phyloP scores from a whole-genome alignment of 2,329 filamentous ascomycete genomes.

The Xylaria sp. region DNA sequence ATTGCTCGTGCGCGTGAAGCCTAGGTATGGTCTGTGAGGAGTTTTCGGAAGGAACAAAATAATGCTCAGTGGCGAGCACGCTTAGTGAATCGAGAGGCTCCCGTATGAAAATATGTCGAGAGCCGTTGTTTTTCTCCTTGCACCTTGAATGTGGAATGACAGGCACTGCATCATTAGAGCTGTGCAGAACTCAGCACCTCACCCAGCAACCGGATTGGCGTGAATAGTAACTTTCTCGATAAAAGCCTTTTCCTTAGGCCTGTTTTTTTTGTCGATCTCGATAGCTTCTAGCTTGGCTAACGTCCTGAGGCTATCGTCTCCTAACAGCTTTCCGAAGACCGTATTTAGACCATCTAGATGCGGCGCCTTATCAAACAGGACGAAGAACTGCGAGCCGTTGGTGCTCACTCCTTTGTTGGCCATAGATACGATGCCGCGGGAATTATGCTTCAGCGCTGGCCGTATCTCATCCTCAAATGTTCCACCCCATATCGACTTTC shows the following conservation, averaged over 20 bases:
- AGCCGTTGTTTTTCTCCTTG: not conserved
- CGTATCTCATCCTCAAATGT: slow-evolving; percentile 85
- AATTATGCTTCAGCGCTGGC: slow-evolving; percentile 73
- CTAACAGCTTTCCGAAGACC: slow-evolving; percentile 80
- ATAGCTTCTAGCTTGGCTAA: slow-evolving; percentile 77
- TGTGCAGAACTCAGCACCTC: slow-evolving; percentile 41
- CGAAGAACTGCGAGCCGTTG: slow-evolving; percentile 84
- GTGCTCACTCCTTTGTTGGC: slow-evolving; percentile 79
- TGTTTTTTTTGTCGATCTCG: slow-evolving; percentile 80
- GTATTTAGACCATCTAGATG: slow-evolving; percentile 88
- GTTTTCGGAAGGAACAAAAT: not conserved
- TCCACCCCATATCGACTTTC: slow-evolving; percentile 77
- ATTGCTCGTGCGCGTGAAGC: not conserved
- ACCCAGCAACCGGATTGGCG: slow-evolving; percentile 79
- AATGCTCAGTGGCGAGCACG: no score
- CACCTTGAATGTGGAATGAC: not conserved
- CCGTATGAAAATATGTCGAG: not conserved
- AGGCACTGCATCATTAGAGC: not conserved
- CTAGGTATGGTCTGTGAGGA: not conserved
- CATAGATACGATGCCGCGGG: slow-evolving; percentile 78
- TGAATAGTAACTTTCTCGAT: slow-evolving; percentile 79
- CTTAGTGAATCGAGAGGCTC: not conserved
- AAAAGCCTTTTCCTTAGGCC: slow-evolving; percentile 72
- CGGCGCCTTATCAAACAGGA: slow-evolving; percentile 79
- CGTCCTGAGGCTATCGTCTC: slow-evolving; percentile 71